Evolutionary conservation across 306 rosid species (phyloP).

Genomic region (Quercus suber): DNA sequence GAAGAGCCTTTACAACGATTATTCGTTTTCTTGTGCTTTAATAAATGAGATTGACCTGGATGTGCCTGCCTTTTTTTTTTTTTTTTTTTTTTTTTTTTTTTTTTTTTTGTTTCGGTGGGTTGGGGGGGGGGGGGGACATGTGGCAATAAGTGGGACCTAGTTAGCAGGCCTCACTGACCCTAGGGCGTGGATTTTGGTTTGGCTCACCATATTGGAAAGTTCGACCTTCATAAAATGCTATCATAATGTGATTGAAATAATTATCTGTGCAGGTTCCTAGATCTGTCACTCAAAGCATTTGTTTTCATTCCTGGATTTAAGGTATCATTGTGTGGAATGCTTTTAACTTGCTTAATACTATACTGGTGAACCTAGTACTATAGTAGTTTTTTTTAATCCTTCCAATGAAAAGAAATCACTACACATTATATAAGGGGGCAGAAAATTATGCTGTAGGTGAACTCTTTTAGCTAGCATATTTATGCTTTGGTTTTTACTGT

Average conservation of each 20-base stretch:
- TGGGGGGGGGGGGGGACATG: no score
- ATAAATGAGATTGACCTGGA: neutral
- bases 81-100: no score
- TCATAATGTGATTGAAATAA: neutral
- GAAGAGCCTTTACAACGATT: neutral
- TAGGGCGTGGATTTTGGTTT: neutral
- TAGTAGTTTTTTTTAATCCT: neutral
- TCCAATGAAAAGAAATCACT: neutral
- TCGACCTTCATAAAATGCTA: neutral
- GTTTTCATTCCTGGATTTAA: neutral
- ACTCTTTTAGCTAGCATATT: neutral
- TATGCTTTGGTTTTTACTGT: neutral
- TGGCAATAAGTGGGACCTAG: no score
- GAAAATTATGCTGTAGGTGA: neutral
- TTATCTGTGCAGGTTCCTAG: neutral
- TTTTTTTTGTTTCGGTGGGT: no score
- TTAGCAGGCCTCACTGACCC: no score
- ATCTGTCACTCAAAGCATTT: neutral
- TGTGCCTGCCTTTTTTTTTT: no score
- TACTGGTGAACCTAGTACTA: neutral
- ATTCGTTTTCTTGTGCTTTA: neutral
- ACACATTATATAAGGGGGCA: neutral
- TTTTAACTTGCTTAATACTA: neutral
- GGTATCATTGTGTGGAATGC: neutral
- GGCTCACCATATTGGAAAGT: neutral